Percentiles rank a stretch among this genome's conserved stretches.
These are phyloP conservation scores for Tetramitus jugosus DNA, from an alignment of 208 protist species.

Conservation along the genomic window DNA sequence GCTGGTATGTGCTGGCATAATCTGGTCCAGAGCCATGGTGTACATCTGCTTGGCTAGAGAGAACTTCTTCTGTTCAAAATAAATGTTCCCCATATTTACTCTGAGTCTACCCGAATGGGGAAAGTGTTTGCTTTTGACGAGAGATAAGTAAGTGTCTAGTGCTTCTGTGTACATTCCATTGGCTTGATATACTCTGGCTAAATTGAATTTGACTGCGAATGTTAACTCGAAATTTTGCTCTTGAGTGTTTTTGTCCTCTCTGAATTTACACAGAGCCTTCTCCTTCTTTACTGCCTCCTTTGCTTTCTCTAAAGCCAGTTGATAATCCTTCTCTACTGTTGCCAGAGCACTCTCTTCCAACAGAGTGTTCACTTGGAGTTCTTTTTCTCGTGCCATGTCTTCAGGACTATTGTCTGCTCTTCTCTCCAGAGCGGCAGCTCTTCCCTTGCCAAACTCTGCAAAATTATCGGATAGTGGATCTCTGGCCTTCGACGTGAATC, in stretches of 20 bases:
- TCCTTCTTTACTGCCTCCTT: slow-evolving; percentile 85
- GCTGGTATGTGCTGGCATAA: slow-evolving; percentile 39
- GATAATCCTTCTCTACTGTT: slow-evolving; percentile 67
- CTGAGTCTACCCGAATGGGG: slow-evolving; percentile 75
- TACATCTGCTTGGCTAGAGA: slow-evolving; percentile 92
- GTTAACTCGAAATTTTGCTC: slow-evolving; percentile 91
- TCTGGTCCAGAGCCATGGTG: slow-evolving; percentile 86
- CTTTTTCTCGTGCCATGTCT: neutral
- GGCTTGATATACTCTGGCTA: slow-evolving; percentile 76
- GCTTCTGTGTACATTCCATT: slow-evolving; percentile 86
- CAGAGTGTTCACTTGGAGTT: slow-evolving; percentile 62
- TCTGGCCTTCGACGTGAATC: neutral
- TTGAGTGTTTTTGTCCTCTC: slow-evolving; percentile 60
- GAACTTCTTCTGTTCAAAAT: slow-evolving; percentile 88
- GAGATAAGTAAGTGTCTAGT: slow-evolving; percentile 84
- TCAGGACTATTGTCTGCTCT: slow-evolving; percentile 13
- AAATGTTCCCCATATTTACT: slow-evolving; percentile 97
- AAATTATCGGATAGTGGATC: neutral
- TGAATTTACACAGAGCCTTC: slow-evolving; percentile 71
- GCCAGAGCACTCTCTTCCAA: slow-evolving; percentile 84
- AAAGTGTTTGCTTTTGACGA: slow-evolving; percentile 88
- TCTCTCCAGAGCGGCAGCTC: slow-evolving; percentile 3
- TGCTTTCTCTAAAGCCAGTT: slow-evolving; percentile 79
- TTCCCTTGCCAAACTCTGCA: neutral
- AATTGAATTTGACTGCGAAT: slow-evolving; percentile 88